Evolutionary conservation across 257 asterid species (phyloP), one percentile per base, ranked within the genome.

Genomic region (Lycium ferocissimum): DNA sequence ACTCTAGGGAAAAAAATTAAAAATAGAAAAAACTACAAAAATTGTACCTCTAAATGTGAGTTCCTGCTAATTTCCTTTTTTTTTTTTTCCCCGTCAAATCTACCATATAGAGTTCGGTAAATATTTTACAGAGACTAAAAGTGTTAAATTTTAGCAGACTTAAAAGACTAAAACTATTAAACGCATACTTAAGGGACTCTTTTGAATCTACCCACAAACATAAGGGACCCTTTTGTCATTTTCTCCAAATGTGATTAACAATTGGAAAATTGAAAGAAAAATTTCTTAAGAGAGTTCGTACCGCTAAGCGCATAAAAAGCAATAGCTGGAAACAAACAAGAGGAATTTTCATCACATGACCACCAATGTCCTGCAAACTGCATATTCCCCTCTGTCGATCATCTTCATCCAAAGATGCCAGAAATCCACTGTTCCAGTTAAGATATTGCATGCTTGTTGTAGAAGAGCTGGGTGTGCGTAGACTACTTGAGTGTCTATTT

Each of bases 291-390:
- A 56, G 51, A 63, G 7, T 75, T 69, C 80, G 5, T 88, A 96
- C 99, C 98, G 95, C 99, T 89, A 96, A 88, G 89, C 83, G 92
- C 98, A 96, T 96, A 93, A 95, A 91, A 87, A 96, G 93, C 90
- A 95, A 84, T 85, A 96, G 22, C 86, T 96, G 97, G 84, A 96
- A 96, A 84, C 92, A 89, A 54, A 96, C 58, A 15, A 96, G 88
- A 8, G 97, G 98, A 83, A 96, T 89, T 90, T 95, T 95, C 99
- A 96, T 96, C 83, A 95, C 83, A 84, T 96, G 99, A 80, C 99
- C 97, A 43, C 99, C 99, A 89, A 96, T 96, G 73, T 95, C 98
- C 85, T 92, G 97, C 89, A 94, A 87, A 89, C 92, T 93, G 92
- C 98, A 96, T 82, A 93, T 73, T 69, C 94, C 85, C 65, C 84